Base-by-base conservation (phyloP, 31 red algal genomes). In the Odonthalia washingtoniensis region DNA sequence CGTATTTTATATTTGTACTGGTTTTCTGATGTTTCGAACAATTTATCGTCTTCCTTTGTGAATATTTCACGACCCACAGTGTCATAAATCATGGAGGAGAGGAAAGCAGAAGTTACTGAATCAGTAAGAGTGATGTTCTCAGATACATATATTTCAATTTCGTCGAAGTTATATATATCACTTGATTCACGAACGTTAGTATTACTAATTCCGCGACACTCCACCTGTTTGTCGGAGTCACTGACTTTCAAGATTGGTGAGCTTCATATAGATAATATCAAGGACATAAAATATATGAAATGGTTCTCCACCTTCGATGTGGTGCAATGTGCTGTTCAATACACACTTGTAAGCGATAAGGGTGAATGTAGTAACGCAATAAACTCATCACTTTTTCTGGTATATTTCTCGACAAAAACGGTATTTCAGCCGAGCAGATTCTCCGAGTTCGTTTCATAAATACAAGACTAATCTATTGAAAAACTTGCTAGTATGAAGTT, bases 141-240 rank as follows among this genome's bases (percentile, higher is more conserved):
- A 78, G 42, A 17, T 3, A 24, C 46, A 30, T 17, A 27, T 39
- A 39, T 27, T 70, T 12, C 66, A 70, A 70, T 37, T 27, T 24
- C 28, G 14, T 62, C 75, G 18, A 82, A 74, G 43, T 61, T 83
- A 39, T 12, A 73, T 44, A 69, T 85, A 18, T 46, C 78, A 65
- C n/a, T 92, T 21, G 76, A 75, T 26, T 78, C 87, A n/a, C 73
- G 62, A 6, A 75, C 79, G 41, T 39, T 87, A 18, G 21, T 57
- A 1, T 21, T 86, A 32, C 90, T 75, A 14, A 27, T 92, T 52
- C 90, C 90, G 5, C 90, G 90, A 33, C 90, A 92, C 60, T 87
- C 90, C 0, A 57, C 81, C 4, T 92, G 90, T 44, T 46, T 75
- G 17, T 92, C 90, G 27, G 90, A 92, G 63, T 70, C 81, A 43